Evolutionary conservation across 139 green algal species (phyloP).

Genomic region (Chloropicon primus): DNA sequence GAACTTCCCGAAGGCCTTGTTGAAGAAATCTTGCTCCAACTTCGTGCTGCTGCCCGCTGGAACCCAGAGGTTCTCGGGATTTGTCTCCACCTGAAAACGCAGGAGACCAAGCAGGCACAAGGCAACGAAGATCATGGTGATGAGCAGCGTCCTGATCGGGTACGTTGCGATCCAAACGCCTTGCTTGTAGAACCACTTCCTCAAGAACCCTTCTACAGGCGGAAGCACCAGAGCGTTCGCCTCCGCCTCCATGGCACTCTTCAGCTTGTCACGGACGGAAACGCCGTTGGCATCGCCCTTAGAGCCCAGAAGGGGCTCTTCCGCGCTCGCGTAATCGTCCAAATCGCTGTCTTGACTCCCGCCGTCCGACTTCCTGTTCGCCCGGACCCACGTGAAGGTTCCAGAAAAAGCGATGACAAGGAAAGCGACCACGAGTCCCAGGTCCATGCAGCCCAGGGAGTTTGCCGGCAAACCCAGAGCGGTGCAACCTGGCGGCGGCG

Average conservation of each 20-base stretch:
- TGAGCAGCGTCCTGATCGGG: constrained; percentile 23
- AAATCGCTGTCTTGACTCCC: not conserved
- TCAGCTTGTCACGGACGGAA: not conserved
- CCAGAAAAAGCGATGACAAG: not conserved
- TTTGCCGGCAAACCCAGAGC: not conserved
- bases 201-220: not conserved
- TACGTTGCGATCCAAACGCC: constrained; percentile 23
- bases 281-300: not conserved
- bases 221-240: not conserved
- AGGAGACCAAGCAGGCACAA: constrained; percentile 36
- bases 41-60: constrained; percentile 40
- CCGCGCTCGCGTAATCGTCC: not conserved
- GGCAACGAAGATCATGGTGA: constrained; percentile 21
- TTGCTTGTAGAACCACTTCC: constrained; percentile 13
- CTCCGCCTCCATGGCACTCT: not conserved
- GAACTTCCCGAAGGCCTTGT: constrained; percentile 75
- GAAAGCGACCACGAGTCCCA: constrained; percentile 3
- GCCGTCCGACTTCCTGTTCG: not conserved
- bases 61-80: constrained; percentile 64
- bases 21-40: constrained; percentile 50
- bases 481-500: constrained; percentile 1
- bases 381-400: not conserved
- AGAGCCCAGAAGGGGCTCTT: not conserved
- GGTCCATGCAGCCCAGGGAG: constrained; percentile 3
- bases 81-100: constrained; percentile 34